phyloP scores from a whole-genome alignment of 257 asterid genomes.

The Nicotiana paniculata region DNA sequence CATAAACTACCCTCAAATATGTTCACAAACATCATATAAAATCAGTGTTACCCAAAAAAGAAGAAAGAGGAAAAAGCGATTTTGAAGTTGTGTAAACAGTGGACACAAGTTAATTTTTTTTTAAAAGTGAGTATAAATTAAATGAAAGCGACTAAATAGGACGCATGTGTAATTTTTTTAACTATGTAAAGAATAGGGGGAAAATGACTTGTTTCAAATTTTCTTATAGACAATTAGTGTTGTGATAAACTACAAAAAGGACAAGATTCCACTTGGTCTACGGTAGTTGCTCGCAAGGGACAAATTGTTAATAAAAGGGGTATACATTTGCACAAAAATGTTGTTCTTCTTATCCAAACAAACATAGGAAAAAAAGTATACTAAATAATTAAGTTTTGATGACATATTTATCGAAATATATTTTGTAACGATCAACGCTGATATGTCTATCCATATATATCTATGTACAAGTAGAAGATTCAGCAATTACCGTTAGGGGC shows the following conservation, averaged over 20 bases:
- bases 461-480: not conserved
- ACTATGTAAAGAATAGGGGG: not conserved
- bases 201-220: too few relatives aligned
- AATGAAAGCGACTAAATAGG: too few relatives aligned
- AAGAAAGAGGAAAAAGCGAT: too few relatives aligned
- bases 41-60: too few relatives aligned
- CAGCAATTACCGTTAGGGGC: fast-evolving
- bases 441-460: not conserved
- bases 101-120: too few relatives aligned
- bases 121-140: too few relatives aligned
- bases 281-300: not conserved
- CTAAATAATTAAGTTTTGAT: not conserved
- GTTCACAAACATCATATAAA: too few relatives aligned
- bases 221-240: not conserved
- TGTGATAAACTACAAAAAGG: not conserved
- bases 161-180: too few relatives aligned
- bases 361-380: not conserved
- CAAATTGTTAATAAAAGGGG: too few relatives aligned
- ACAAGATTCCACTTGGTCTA: not conserved
- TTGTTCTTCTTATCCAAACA: not conserved
- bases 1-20: too few relatives aligned
- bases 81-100: too few relatives aligned
- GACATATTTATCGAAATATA: not conserved
- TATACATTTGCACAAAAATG: too few relatives aligned
- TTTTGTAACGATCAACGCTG: not conserved